Percentiles rank a stretch among this genome's conserved stretches.
These are phyloP conservation scores for Odonthalia washingtoniensis DNA, from an alignment of 31 red algal genomes.

Conservation along the genomic window DNA sequence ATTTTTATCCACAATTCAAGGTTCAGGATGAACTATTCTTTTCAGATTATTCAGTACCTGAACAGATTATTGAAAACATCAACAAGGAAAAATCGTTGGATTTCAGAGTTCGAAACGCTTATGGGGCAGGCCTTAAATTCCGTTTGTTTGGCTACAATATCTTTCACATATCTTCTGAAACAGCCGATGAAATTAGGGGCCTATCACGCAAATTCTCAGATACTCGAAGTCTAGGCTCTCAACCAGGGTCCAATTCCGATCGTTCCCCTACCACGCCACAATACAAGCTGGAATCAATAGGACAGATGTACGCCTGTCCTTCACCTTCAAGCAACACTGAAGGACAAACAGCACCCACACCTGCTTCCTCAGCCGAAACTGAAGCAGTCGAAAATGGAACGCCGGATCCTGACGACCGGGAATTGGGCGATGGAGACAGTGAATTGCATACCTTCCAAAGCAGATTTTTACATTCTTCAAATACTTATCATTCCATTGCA, in stretches of 20 bases:
- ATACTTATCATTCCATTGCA: too few relatives aligned
- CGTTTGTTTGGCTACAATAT: conserved; percentile 72
- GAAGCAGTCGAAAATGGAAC: too few relatives aligned
- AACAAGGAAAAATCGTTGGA: neutral
- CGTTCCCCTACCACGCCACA: conserved; percentile 47
- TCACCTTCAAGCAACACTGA: too few relatives aligned
- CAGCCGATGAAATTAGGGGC: conserved; percentile 47
- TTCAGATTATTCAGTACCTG: neutral
- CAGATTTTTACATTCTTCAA: too few relatives aligned
- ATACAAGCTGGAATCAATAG: conserved; percentile 68
- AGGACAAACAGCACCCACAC: too few relatives aligned
- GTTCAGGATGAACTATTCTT: neutral
- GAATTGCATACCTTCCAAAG: too few relatives aligned
- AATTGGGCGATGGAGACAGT: too few relatives aligned
- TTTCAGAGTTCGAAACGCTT: conserved; percentile 24
- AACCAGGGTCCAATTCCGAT: too few relatives aligned
- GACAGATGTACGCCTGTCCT: conserved; percentile 80
- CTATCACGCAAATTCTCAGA: conserved; percentile 33
- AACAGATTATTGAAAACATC: neutral
- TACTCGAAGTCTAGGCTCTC: neutral
- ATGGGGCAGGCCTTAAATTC: conserved; percentile 44
- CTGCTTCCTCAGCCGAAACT: too few relatives aligned
- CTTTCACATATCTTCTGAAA: conserved; percentile 53
- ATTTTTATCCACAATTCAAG: conserved; percentile 31
- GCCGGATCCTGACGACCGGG: too few relatives aligned